Conservation (phyloP, 2,329 filamentous ascomycete genomes). For the Madurella fahalii region DNA sequence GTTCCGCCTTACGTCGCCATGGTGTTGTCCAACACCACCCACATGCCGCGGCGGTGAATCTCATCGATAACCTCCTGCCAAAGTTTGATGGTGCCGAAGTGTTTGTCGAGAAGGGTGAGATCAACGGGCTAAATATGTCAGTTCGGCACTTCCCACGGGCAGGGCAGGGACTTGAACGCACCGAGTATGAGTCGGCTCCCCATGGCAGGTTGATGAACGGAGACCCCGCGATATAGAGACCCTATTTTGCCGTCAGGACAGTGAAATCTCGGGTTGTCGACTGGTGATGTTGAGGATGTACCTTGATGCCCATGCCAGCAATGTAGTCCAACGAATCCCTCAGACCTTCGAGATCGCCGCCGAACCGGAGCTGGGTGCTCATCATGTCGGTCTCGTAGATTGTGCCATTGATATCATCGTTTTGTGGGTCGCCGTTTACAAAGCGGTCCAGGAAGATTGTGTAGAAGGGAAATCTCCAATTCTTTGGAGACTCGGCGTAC, state of each 20-base stretch:
- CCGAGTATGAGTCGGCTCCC: conserved; percentile 55
- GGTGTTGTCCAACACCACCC: conserved; percentile 63
- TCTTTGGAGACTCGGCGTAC: conserved; percentile 52
- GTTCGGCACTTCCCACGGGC: conserved; percentile 1
- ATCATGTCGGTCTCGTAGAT: conserved; percentile 57
- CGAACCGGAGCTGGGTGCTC: conserved; percentile 60
- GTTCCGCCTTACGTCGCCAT: conserved; percentile 50
- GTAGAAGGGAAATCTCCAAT: conserved; percentile 64
- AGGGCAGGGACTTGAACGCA: conserved; percentile 18
- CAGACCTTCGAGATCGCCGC: conserved; percentile 56
- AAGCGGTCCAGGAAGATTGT: conserved; percentile 61
- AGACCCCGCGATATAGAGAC: conserved; percentile 50
- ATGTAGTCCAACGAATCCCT: conserved; percentile 60
- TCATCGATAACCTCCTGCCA: conserved; percentile 56
- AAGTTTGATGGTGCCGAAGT: conserved; percentile 55
- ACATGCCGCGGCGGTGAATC: conserved; percentile 61
- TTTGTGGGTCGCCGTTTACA: conserved; percentile 60
- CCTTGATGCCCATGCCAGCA: conserved; percentile 59
- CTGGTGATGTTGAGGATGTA: background rate
- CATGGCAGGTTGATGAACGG: conserved; percentile 62
- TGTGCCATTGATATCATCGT: conserved; percentile 60
- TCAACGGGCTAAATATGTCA: conserved; percentile 46
- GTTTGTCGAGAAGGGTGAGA: conserved; percentile 58
- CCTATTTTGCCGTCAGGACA: conserved; percentile 15
- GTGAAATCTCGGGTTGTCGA: background rate